Percentiles rank a stretch among this genome's conserved stretches.
Evolutionary conservation across 768 basidiomycete genomes (phyloP).

Genomic region (Nidularia sp.): DNA sequence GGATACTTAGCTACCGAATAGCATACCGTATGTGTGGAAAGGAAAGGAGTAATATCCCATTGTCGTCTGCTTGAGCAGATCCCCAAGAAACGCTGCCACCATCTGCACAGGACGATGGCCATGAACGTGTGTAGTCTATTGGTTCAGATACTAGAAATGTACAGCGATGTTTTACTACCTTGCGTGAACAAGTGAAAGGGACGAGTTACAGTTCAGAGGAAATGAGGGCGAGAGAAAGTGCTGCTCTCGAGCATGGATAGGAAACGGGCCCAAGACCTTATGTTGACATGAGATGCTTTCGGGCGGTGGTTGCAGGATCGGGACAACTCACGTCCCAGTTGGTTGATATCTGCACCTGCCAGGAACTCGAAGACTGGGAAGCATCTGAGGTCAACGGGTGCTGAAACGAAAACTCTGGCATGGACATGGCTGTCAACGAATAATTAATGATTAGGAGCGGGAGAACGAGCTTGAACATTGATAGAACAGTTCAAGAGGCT

Average conservation of each 20-base stretch:
- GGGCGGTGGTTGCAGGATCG: too few relatives aligned
- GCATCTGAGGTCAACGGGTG: too few relatives aligned
- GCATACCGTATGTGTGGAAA: conserved; percentile 60
- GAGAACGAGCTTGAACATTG: too few relatives aligned
- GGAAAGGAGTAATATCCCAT: conserved; percentile 54
- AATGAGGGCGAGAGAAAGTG: conserved; percentile 77
- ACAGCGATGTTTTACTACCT: not conserved
- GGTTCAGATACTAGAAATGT: conserved; percentile 39
- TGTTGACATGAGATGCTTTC: not conserved
- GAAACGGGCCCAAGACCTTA: conserved; percentile 83
- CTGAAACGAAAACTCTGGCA: too few relatives aligned
- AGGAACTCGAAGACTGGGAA: too few relatives aligned
- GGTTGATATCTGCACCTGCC: too few relatives aligned
- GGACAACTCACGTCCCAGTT: too few relatives aligned
- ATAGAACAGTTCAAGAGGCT: too few relatives aligned
- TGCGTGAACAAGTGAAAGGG: conserved; percentile 1
- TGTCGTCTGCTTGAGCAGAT: conserved; percentile 28
- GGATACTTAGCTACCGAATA: not conserved
- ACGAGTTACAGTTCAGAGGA: conserved; percentile 54
- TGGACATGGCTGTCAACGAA: too few relatives aligned
- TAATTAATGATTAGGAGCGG: too few relatives aligned
- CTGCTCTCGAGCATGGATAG: conserved; percentile 80
- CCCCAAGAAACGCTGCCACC: conserved; percentile 60
- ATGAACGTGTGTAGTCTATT: conserved; percentile 44
- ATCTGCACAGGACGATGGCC: conserved; percentile 70